Evolutionary conservation across 306 rosid genomes (phyloP), one percentile per base, ranked within the genome.

Genomic region (Acacia confusa): DNA sequence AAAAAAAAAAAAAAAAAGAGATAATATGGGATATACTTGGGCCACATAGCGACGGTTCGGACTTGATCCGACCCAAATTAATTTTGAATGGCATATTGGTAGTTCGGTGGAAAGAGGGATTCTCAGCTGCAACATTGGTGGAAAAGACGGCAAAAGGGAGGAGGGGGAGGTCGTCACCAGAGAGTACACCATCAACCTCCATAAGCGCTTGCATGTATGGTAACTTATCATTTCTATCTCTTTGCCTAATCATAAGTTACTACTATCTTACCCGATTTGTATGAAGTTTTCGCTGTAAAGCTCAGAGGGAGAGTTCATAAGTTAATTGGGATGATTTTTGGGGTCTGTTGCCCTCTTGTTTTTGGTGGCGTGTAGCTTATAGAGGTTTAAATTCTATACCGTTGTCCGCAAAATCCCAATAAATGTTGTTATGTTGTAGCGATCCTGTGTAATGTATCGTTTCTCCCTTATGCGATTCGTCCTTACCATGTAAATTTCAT

Each of bases 131-230:
- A 78, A 80, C 41, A 77, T 86, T 89, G 90, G 92, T 78, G 60
- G 90, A 89, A 27, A 86, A 78, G 87, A 36, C 81, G 58, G 57
- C 81, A 27, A 87, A 80, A 38, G 92, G 84, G 4, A 84, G 88
- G 3, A 89, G 82, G 83, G 87, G 86, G 88, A 86, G 86, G 84
- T 86, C 14, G 86, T 86, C 16, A 70, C 79, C 71, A 84, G 90
- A 76, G 88, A 88, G 87, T 82, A 86, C 74, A 84, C 85, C 22
- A 74, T 88, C 79, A 88, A 86, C 79, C 92, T 88, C 9, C 92
- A 88, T 81, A 88, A 88, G 36, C 85, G 90, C 70, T 75, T 88
- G 9, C 87, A 89, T 82, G 90, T 90, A 81, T 89, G 92, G 92
- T 86, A 82, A 22, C 65, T 64, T 9, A 1, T 41, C 75, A n/a